Percentiles rank a stretch among this genome's conserved stretches.
These are phyloP conservation scores for Catharanthus roseus DNA, from an alignment of 257 asterid genomes.

Conservation along the genomic window DNA sequence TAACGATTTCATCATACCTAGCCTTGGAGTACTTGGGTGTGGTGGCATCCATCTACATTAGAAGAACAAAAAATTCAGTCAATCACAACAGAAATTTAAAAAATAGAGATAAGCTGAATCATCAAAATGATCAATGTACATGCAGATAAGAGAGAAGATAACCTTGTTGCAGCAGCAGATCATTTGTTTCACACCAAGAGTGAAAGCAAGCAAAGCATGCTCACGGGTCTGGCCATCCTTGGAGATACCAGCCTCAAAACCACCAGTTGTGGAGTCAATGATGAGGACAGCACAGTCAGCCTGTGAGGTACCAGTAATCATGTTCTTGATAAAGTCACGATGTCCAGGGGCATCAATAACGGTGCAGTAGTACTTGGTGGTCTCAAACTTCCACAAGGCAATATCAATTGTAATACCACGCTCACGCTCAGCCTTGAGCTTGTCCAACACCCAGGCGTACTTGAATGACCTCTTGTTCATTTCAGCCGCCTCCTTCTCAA, in stretches of 20 bases:
- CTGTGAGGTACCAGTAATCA: conserved; percentile 88
- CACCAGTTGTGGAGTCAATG: conserved; percentile 25
- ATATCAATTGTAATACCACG: conserved; percentile 87
- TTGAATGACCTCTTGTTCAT: conserved; percentile 89
- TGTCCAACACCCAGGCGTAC: conserved; percentile 89
- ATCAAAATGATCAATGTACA: too few species aligned
- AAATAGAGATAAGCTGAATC: too few species aligned
- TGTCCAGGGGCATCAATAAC: conserved; percentile 92
- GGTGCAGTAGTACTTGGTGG: conserved; percentile 84
- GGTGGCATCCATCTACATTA: conserved; percentile 72
- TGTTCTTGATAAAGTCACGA: conserved; percentile 80
- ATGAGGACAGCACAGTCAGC: conserved; percentile 63
- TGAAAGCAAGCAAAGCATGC: conserved; percentile 76
- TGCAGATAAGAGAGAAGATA: background rate
- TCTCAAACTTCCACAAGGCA: conserved; percentile 88
- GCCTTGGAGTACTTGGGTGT: conserved; percentile 80
- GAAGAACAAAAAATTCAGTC: too few species aligned
- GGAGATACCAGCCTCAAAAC: conserved; percentile 58
- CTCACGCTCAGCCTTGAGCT: conserved; percentile 88
- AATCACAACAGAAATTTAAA: background rate
- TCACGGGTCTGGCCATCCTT: conserved; percentile 91
- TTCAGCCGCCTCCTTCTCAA: conserved; percentile 78
- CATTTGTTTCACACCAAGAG: conserved; percentile 81
- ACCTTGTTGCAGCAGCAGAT: conserved; percentile 83
- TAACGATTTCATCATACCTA: conserved; percentile 66